Evolutionary conservation across 176 grass and related monocot genomes (phyloP).

Genomic region (Echinochloa phyllopogon): DNA sequence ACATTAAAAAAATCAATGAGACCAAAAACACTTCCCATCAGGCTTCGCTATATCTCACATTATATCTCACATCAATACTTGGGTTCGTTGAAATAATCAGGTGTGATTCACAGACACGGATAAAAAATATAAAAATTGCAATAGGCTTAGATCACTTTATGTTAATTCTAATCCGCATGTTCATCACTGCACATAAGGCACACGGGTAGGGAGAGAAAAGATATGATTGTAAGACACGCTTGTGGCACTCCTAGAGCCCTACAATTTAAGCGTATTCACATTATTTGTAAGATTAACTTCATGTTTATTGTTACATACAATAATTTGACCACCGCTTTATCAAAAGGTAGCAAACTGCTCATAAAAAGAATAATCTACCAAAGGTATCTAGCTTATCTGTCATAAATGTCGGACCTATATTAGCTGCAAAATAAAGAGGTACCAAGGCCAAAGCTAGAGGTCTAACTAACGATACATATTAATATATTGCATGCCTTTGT

Average conservation of each 20-base stretch:
- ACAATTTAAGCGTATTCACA: not conserved
- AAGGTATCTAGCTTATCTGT: conserved; percentile 1
- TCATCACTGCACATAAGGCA: no score
- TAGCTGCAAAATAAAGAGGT: not conserved
- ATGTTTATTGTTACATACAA: conserved; percentile 7
- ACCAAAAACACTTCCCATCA: no score
- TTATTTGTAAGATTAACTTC: not conserved
- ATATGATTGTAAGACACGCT: not conserved
- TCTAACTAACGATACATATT: not conserved
- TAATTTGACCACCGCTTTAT: not conserved
- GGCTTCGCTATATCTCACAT: no score
- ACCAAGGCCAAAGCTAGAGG: not conserved
- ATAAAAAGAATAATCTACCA: not conserved
- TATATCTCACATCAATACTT: no score
- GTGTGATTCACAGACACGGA: no score
- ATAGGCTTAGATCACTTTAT: no score
- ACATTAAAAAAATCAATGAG: no score
- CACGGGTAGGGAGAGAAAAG: not conserved
- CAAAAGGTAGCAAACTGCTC: not conserved
- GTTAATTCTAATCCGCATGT: no score
- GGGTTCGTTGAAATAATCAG: no score
- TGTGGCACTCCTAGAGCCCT: not conserved
- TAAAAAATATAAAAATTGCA: no score
- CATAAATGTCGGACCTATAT: conserved; percentile 2
- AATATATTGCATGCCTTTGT: conserved; percentile 29